phyloP scores from a whole-genome alignment of 2,329 filamentous ascomycete species.

The Xylariomycetidae sp. region DNA sequence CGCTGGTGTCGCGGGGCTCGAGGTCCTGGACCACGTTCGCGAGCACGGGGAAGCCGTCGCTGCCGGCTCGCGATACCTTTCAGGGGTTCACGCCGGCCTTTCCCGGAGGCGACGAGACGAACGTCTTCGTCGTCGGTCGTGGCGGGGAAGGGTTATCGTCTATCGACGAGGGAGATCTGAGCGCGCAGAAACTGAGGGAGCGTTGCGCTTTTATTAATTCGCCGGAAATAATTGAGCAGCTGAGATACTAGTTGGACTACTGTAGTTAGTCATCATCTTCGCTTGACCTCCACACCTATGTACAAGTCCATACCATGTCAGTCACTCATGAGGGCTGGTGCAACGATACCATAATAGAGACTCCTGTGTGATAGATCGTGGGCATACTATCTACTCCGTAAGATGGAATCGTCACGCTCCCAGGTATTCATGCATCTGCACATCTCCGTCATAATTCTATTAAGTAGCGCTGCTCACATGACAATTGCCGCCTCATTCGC shows the following conservation, averaged over 20 bases:
- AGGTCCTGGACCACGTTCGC: constrained; percentile 45
- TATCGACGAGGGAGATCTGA: constrained; percentile 29
- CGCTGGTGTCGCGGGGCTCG: constrained; percentile 34
- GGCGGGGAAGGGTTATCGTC: constrained; percentile 36
- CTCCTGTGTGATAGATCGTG: no score
- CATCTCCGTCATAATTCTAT: no score
- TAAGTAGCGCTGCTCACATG: neutral
- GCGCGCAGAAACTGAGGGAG: constrained; percentile 38
- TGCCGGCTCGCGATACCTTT: constrained; percentile 32
- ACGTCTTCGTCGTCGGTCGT: constrained; percentile 41
- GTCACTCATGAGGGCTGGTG: no score
- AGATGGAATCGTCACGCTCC: no score
- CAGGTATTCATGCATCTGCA: no score
- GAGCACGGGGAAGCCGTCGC: constrained; percentile 29
- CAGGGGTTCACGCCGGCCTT: constrained; percentile 36
- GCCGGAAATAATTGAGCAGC: constrained; percentile 36
- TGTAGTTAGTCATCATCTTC: no score
- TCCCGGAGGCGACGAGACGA: constrained; percentile 15
- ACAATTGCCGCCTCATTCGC: neutral
- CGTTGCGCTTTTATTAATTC: constrained; percentile 44
- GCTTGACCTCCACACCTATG: no score
- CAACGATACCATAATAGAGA: no score
- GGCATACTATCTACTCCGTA: no score
- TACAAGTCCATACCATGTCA: no score
- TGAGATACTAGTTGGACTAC: constrained; percentile 32